Conservation (phyloP, 768 basidiomycete genomes). For the Calocera cornea region DNA sequence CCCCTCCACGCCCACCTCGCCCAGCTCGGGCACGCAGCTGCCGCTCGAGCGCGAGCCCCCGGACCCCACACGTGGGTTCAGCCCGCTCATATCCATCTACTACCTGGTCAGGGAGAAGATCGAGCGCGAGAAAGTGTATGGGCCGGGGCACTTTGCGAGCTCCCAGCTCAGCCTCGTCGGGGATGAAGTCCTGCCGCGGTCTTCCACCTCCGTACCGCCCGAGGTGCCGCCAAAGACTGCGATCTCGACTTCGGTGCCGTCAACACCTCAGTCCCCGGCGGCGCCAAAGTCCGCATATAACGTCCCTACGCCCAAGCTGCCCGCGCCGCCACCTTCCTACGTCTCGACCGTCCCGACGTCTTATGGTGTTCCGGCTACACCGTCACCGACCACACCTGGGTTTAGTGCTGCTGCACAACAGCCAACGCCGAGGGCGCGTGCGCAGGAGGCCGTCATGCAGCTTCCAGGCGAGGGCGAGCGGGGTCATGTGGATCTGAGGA, state of each 20-base stretch:
- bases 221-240: constrained; percentile 13
- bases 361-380: constrained; percentile 40
- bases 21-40: constrained; percentile 23
- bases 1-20: not conserved
- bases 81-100: constrained; percentile 92
- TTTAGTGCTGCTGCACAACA: not conserved
- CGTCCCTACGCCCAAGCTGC: constrained; percentile 69
- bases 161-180: constrained; percentile 50
- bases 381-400: not conserved
- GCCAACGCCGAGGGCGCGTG: constrained; percentile 3
- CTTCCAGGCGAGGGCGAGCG: constrained; percentile 18
- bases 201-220: not conserved
- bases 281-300: constrained; percentile 51
- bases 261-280: constrained; percentile 27
- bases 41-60: constrained; percentile 30
- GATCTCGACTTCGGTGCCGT: constrained; percentile 10
- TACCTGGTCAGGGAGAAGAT: constrained; percentile 91
- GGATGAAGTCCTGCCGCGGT: constrained; percentile 7
- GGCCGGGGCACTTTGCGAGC: constrained; percentile 83
- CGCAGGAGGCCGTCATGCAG: constrained; percentile 22
- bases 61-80: constrained; percentile 87
- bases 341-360: constrained; percentile 54
- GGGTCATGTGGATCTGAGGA: constrained; percentile 16
- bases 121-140: constrained; percentile 87
- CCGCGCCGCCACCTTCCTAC: constrained; percentile 68